Evolutionary conservation across 179 eudicot genomes (phyloP), one percentile per base, ranked within the genome.

Genomic region (Beta macrorhiza): DNA sequence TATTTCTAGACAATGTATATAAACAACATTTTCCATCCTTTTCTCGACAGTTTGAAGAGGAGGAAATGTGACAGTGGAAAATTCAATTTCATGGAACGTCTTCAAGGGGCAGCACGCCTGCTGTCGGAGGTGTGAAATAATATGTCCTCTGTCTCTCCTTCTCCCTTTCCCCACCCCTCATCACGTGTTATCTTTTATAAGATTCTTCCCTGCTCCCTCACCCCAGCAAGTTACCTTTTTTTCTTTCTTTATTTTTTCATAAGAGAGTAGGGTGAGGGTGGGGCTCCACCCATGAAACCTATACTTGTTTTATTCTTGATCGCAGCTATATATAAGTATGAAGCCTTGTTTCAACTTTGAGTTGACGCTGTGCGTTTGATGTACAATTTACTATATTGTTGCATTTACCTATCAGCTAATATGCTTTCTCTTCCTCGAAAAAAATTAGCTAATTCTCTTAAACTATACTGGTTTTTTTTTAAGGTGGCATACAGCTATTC

Each of bases 71-170:
- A 83, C 51, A 81, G 84, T 67, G 90, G 90, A 55, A 93, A 89
- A 73, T 82, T 83, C 83, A 92, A 86, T 82, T 91, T 95, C 77
- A 49, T 93, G 87, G 94, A 91, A 83, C 90, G 94, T 20, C 91
- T 93, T 74, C 49, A 85, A 58, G 99, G 98, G 83, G 91, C 89
- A 55, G 92, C 94, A 62, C 95, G 98, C 52, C 83, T 95, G 51
- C 85, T 95, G 32, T 93, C 97, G 63, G 88, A 90, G 95, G 99
- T 93, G 59, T 10, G 81, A 64, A 56, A 19, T 16, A 20, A 63
- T 61, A 5, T 62, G 10, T 37, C 58, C 47, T 57, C 6, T 57
- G 17, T 61, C 63, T 59, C 20, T 51, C 68, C 17, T 47, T 12
- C 49, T 70, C 14, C 76, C n/a, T 55, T 3, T 53, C 52, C 52